Base-by-base conservation (phyloP, 352 stramenopile genomes). In the Thraustochytrium sp. region DNA sequence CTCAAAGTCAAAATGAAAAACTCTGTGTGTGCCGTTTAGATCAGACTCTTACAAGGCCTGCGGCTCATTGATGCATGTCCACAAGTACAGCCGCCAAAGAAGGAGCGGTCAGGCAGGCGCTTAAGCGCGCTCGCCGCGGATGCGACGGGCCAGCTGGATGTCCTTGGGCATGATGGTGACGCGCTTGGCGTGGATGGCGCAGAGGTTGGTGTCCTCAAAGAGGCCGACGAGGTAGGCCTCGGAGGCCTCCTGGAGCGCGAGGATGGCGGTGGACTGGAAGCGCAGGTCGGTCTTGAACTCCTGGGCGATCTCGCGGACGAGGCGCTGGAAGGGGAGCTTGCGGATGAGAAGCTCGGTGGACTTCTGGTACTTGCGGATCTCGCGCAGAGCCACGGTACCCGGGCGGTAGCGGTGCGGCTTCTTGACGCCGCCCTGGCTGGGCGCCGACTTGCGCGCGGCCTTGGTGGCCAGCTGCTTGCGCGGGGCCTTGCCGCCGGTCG, bases 151-250 rank as follows among this genome's bases (percentile, higher is more conserved):
- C 8, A 98, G 89, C 89, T 97, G 94, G 61, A 98, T 97, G 87
- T 98, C 94, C 89, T 97, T 97, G 49, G 94, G 94, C 94, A 98
- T 98, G 88, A 98, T 97, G 26, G 94, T 98, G 34, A 98, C 93
- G 55, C 94, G 92, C 87, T 97, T 97, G 83, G 94, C 94, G 89
- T 98, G 94, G 85, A 98, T 97, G 74, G 94, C 94, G 86, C 92
- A 96, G 59, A 97, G 87, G 90, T 98, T 98, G 59, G 93, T 97
- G 88, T 98, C 93, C 86, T 98, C 94, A 78, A 98, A 98, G 51
- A 98, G 90, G 40, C 92, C 93, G 26, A 98, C 93, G 16, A 97
- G 90, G 88, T 97, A 97, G 40, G 93, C 93, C 88, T 97, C 94
- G 31, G 92, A 90, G 49, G 93, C 92, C 87, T 96, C 92, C 90